phyloP scores from a whole-genome alignment of 306 rosid genomes.

The Bauhinia variegata region DNA sequence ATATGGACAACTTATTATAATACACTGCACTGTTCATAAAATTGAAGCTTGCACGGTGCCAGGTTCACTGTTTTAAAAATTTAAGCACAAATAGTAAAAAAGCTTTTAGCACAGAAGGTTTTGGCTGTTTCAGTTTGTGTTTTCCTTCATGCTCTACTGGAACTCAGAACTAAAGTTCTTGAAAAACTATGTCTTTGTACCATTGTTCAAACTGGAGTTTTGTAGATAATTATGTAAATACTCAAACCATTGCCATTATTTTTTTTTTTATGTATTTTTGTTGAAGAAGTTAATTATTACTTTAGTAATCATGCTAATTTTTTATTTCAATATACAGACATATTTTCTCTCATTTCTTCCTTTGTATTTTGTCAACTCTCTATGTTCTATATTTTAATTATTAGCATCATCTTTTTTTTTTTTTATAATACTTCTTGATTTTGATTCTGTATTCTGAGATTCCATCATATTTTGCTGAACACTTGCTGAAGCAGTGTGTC shows the following conservation, averaged over 20 bases:
- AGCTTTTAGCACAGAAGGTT: background rate
- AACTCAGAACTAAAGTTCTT: too few relatives aligned
- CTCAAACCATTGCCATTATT: background rate
- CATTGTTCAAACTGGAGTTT: too few relatives aligned
- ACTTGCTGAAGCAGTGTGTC: constrained; percentile 19
- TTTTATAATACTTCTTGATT: constrained; percentile 5
- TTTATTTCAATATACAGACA: constrained; percentile 2
- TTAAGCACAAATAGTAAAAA: constrained; percentile 2
- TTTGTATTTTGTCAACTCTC: constrained; percentile 5
- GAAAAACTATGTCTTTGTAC: too few relatives aligned
- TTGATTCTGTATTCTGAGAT: constrained; percentile 26
- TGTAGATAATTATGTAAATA: constrained; percentile 1
- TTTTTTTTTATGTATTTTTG: constrained; percentile 14
- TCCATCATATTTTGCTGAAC: constrained; percentile 25
- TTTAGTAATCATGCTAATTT: constrained; percentile 11
- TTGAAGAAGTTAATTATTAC: constrained; percentile 19
- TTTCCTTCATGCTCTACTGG: too few relatives aligned
- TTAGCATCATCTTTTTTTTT: constrained; percentile 14
- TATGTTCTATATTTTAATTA: constrained; percentile 5
- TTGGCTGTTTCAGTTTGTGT: too few relatives aligned
- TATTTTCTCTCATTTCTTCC: constrained; percentile 22
- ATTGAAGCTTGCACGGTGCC: constrained; percentile 19
- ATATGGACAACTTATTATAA: background rate
- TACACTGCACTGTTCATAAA: background rate
- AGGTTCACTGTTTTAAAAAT: background rate